These are phyloP conservation scores for Schizophyllum commune DNA, from an alignment of 1,284 basidiomycete genomes.

Conservation along the genomic window DNA sequence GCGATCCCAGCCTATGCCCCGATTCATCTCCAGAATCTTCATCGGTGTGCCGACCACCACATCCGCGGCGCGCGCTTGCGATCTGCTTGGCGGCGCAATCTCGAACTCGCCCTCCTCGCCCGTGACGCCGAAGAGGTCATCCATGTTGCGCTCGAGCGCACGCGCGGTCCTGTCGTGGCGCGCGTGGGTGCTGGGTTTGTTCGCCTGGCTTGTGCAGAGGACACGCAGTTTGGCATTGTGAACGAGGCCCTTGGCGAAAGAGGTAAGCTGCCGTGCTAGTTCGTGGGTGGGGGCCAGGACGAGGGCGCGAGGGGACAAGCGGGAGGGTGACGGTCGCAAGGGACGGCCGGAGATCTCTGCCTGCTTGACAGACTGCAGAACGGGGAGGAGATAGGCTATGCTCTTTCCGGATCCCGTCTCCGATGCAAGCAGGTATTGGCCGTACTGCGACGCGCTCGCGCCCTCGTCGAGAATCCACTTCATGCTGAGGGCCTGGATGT, in stretches of 20 bases:
- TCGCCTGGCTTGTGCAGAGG: slow-evolving; percentile 60
- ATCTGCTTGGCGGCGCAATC: not conserved
- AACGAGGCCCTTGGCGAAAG: slow-evolving; percentile 65
- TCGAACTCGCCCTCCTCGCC: slow-evolving; percentile 8
- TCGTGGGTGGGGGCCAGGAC: slow-evolving; percentile 86
- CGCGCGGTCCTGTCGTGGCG: slow-evolving; percentile 22
- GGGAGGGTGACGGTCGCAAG: slow-evolving; percentile 10
- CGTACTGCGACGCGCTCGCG: slow-evolving; percentile 2
- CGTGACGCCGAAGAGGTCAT: not conserved
- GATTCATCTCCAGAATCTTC: slow-evolving; percentile 65
- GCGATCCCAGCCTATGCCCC: slow-evolving; percentile 60
- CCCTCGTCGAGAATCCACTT: slow-evolving; percentile 32
- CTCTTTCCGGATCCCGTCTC: slow-evolving; percentile 90
- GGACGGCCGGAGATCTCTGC: slow-evolving; percentile 30
- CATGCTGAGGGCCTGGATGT: slow-evolving; percentile 68
- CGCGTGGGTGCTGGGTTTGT: slow-evolving; percentile 32
- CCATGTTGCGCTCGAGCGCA: slow-evolving; percentile 9
- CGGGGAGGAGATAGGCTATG: slow-evolving; percentile 80
- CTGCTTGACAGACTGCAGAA: slow-evolving; percentile 71
- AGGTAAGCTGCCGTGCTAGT: slow-evolving; percentile 70
- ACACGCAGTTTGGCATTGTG: slow-evolving; percentile 73
- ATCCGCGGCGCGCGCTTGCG: slow-evolving; percentile 43
- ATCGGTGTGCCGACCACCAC: slow-evolving; percentile 73
- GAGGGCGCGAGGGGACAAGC: slow-evolving; percentile 63
- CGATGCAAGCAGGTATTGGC: slow-evolving; percentile 53